Conservation (phyloP, 305 asterid species). For the Fraxinus paxiana region DNA sequence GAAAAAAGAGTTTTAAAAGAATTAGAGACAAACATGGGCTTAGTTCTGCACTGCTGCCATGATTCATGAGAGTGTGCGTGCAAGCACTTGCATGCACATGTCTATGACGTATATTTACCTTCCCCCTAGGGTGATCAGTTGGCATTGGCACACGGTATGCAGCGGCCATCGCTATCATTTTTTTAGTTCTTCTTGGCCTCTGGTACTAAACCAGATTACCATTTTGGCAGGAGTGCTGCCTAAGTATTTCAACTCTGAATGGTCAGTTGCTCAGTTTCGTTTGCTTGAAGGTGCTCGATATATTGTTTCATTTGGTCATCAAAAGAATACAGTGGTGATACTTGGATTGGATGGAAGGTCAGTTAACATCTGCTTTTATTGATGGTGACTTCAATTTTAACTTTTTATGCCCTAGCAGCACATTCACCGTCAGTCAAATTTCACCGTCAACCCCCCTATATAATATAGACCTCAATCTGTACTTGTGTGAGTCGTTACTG, state of each 20-base stretch:
- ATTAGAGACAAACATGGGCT: too few relatives aligned
- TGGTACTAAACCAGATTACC: not conserved
- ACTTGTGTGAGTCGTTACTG: not conserved
- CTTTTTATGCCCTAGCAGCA: not conserved
- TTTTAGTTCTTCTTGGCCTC: not conserved
- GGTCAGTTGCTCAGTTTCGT: constrained; percentile 63
- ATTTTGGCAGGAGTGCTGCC: constrained; percentile 49
- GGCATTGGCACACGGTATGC: not conserved
- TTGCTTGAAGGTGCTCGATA: constrained; percentile 47
- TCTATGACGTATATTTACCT: not conserved
- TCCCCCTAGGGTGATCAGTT: not conserved
- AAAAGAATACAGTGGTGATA: constrained; percentile 50
- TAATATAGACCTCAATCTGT: not conserved
- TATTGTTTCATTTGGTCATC: constrained; percentile 56
- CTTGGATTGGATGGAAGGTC: constrained; percentile 61
- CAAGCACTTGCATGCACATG: not conserved
- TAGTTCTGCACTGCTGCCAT: not conserved
- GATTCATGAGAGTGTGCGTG: not conserved
- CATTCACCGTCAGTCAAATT: not conserved
- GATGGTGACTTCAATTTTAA: not conserved
- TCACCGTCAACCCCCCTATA: not conserved
- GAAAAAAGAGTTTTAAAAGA: too few relatives aligned
- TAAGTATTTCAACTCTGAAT: constrained; percentile 57
- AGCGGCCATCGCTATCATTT: not conserved
- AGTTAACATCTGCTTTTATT: not conserved